Evolutionary conservation across 108 stramenopile species (phyloP), one percentile per base, ranked within the genome.

Genomic region (Cyclotella baltica): DNA sequence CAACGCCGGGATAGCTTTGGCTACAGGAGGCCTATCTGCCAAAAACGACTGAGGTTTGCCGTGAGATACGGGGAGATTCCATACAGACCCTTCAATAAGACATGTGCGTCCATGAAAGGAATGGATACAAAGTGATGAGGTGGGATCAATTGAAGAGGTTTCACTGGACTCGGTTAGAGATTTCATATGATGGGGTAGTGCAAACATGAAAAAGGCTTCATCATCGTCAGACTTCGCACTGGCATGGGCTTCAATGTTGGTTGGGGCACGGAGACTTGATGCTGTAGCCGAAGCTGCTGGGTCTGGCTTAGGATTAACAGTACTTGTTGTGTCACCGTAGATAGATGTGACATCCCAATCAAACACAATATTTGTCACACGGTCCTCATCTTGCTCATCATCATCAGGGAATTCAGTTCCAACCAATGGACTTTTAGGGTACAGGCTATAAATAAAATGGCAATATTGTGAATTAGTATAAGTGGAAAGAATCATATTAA

Each of bases 181-280:
- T 43, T 91, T 85, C 8, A 84, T 36, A 70, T 95, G 94, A 78
- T 95, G 92, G 16, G 89, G 94, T 47, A 92, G 50, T 22, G 90
- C 91, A 85, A 89, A 92, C 74, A 80, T 84, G 59, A 92, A 70
- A 40, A 90, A 70, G 28, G 79, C 69, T 28, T 56, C 63, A 50
- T 55, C 30, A 18, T 58, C 50, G 36, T 34, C 19, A 13, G 70
- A 76, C 35, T 67, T 47, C 76, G 86, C 29, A 82, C 71, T 28
- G 23, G 19, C 36, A 36, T 70, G 36, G 35, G 31, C 16, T 15
- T 4, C 53, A 25, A 29, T 33, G 25, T 18, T 48, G 16, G 56
- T 23, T 55, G 48, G 34, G 28, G 57, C 63, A 68, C 76, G 77
- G 34, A 76, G 72, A 63, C 77, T 70, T 57, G 72, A 87, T 70